A percentile compares a stretch with the other conserved stretches of the same genome.
These are phyloP conservation scores for Quercus cerris DNA, from an alignment of 306 rosid species.

Conservation along the genomic window DNA sequence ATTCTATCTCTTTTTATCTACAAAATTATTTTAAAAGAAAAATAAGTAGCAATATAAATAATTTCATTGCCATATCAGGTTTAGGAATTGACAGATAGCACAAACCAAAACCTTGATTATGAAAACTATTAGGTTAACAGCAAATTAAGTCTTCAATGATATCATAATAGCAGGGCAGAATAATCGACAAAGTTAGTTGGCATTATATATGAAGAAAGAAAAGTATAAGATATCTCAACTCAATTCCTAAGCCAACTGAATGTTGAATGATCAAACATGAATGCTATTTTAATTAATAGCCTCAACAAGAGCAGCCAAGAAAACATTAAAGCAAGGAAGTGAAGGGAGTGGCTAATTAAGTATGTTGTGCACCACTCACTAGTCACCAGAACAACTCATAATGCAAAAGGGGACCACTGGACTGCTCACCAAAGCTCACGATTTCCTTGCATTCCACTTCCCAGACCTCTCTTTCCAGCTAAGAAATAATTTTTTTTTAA, in stretches of 20 bases:
- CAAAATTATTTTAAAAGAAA: constrained; percentile 19
- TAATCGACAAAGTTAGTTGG: not conserved
- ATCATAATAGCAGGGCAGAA: not conserved
- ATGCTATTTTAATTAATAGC: not conserved
- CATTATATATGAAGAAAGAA: not conserved
- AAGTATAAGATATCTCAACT: not conserved
- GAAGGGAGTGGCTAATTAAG: not conserved
- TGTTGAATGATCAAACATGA: not conserved
- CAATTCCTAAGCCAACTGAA: not conserved
- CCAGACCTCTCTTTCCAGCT: not conserved
- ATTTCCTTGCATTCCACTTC: not conserved
- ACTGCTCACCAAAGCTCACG: not conserved
- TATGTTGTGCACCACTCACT: not conserved
- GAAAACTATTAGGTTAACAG: not conserved
- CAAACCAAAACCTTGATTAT: not conserved
- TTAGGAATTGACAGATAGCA: not conserved
- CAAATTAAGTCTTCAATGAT: not conserved
- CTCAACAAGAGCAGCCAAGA: not conserved
- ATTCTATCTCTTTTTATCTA: constrained; percentile 90
- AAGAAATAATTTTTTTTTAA: too few species aligned
- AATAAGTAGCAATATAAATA: constrained; percentile 26
- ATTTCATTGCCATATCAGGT: not conserved
- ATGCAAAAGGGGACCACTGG: not conserved
- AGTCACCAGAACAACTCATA: not conserved
- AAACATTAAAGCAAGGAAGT: not conserved